Evolutionary conservation across 306 rosid species (phyloP), one percentile per base, ranked within the genome.

Genomic region (Cicer arietinum): DNA sequence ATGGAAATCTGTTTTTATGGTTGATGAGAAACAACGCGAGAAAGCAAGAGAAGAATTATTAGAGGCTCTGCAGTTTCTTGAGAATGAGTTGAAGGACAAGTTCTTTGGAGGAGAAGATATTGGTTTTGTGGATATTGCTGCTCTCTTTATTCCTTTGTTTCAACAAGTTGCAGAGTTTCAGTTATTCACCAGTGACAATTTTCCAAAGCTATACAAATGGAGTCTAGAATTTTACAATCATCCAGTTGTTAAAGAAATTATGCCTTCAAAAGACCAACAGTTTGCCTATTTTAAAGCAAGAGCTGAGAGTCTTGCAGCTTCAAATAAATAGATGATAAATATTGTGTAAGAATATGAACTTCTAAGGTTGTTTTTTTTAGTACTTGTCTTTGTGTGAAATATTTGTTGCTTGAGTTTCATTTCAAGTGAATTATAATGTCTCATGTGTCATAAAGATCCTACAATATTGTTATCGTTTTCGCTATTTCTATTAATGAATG

Each of bases 31-130:
- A 20, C 84, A 76, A 50, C 83, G 40, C 2, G 88, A 85, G 53
- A 86, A 82, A 56, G 81, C 71, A 3, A 18, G 22, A 6, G 83
- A 74, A 71, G 91, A 85, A 53, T 59, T 73, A 8, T 10, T 10
- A 0, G 86, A 84, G 64, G 69, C 59, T 46, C 75, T 86, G 8
- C 56, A 80, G 46, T 40, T 77, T 47, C 82, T 89, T 1, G 90
- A 91, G 79, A 78, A 85, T 6, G 91, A 91, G 81, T 73, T 91
- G 14, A 83, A 81, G 43, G 85, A 44, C 18, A 80, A 85, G 64
- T 91, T 82, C 61, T 91, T 91, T 53, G 96, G 90, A 16, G 96
- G 92, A 72, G 82, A 87, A 7, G 76, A 51, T 0, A 5, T 88
- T 40, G 89, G 89, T 6, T 42, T 80, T 48, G 88, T 86, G 12